Conservation (phyloP, 352 stramenopile genomes). For the Globisporangium cylindrosporum region DNA sequence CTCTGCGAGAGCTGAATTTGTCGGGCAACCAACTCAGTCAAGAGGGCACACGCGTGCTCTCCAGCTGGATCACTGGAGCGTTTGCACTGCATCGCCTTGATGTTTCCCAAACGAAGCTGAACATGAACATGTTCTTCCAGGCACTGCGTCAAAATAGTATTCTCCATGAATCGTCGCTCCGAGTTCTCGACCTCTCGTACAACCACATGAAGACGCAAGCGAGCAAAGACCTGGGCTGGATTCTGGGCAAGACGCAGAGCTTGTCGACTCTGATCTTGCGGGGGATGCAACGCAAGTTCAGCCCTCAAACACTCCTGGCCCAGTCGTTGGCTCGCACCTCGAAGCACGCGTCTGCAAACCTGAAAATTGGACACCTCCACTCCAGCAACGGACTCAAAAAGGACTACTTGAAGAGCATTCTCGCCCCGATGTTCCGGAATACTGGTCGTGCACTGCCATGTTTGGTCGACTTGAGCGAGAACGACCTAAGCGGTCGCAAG, state of each 20-base stretch:
- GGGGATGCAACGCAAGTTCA: constrained; percentile 42
- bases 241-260: constrained; percentile 63
- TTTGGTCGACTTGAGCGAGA: constrained; percentile 73
- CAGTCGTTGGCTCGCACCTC: constrained; percentile 25
- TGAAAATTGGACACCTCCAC: constrained; percentile 17
- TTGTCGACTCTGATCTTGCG: constrained; percentile 60
- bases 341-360: constrained; percentile 22
- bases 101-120: constrained; percentile 52
- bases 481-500: constrained; percentile 52
- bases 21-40: constrained; percentile 50
- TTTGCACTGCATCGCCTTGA: constrained; percentile 60
- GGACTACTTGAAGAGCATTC: constrained; percentile 47
- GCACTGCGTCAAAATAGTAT: constrained; percentile 63
- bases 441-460: constrained; percentile 33
- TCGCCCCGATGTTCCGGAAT: constrained; percentile 71
- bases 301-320: constrained; percentile 22
- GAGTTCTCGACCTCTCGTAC: constrained; percentile 63
- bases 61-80: constrained; percentile 51
- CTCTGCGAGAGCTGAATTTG: constrained; percentile 56
- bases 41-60: constrained; percentile 42
- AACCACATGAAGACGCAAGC: constrained; percentile 55
- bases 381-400: constrained; percentile 40
- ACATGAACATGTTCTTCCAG: constrained; percentile 52
- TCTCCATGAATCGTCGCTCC: constrained; percentile 61
- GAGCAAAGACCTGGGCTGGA: constrained; percentile 49